Evolutionary conservation across 768 basidiomycete species (phyloP).

Genomic region (Mycena haematopus): DNA sequence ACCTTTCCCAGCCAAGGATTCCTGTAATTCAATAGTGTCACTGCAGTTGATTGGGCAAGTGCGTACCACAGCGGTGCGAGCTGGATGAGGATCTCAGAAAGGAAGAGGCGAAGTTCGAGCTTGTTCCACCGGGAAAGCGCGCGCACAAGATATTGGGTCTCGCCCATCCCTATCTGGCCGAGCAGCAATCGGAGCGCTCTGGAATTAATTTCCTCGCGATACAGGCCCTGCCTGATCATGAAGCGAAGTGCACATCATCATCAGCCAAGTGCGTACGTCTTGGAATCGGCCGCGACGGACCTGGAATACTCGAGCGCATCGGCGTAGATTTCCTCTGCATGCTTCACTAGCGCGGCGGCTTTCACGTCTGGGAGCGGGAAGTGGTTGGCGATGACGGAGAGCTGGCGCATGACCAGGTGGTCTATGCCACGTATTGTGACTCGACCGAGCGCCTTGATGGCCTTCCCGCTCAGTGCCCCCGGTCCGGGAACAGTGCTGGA

Average conservation of each 20-base stretch:
- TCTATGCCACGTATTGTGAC: constrained; percentile 57
- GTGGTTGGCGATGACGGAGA: constrained; percentile 25
- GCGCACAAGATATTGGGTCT: constrained; percentile 26
- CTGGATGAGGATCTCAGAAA: constrained; percentile 23
- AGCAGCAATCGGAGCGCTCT: constrained; percentile 19
- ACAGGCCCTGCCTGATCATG: constrained; percentile 20
- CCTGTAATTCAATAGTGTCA: not conserved
- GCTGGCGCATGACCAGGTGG: constrained; percentile 34
- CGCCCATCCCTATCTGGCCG: constrained; percentile 26
- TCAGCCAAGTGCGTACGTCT: not conserved
- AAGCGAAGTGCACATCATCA: not conserved
- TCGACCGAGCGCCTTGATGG: constrained; percentile 59
- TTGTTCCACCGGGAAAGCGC: constrained; percentile 25
- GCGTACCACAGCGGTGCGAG: constrained; percentile 23
- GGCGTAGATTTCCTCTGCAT: constrained; percentile 29
- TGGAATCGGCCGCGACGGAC: constrained; percentile 7
- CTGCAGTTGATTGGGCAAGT: not conserved
- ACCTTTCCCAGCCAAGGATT: constrained; percentile 18
- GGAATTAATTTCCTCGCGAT: constrained; percentile 21
- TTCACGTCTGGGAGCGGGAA: constrained; percentile 35
- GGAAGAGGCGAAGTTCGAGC: constrained; percentile 26
- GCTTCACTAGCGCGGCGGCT: constrained; percentile 21
- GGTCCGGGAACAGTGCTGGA: constrained; percentile 36
- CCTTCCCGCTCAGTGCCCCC: constrained; percentile 50
- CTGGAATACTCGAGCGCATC: constrained; percentile 36